Base-by-base conservation (phyloP, 768 basidiomycete genomes). In the Crucibulum laeve region DNA sequence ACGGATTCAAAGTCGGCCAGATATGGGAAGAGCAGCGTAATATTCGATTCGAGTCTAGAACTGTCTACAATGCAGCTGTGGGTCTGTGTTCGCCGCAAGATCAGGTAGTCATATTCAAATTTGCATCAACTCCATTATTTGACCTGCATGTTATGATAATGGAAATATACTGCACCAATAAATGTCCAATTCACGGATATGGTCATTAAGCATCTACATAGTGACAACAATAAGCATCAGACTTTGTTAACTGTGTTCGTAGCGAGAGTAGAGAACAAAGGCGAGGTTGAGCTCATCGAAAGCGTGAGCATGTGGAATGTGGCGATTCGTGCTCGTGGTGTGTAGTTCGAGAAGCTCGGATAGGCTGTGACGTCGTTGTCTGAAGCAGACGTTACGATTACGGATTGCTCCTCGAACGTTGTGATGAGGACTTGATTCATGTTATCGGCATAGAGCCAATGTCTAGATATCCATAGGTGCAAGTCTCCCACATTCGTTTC, bases 1-100 rank as follows among this genome's bases (percentile, higher is more conserved):
- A 48, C 18, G 38, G 43, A 4, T 48, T 48, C 28, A 48, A 48
- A 28, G 47, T 48, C 15, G 43, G 47, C 11, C 47, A 48, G 25
- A 37, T 40, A 1, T 40, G 7, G 30, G 23, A 48, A 17, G 43
- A 48, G 25, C 47, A 48, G 25, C 13, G 24, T 19, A 13, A 30
- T 4, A 21, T 33, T 15, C 21, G n/a, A 17, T 42, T 47, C 26
- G 19, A 32, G 17, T 13, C 15, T 25, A n/a, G 45, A 14, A 48
- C 47, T 2, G 42, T 48, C 1, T 48, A 48, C 18, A 7, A 33
- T 10, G 47, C 47, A 4, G 47, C 47, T 5, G 37, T 48, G 5
- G 37, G 47, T 13, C 25, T 47, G 42, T 3, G 22, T 49, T 2
- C 47, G 45, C 35, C 44, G 45, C 21, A 49, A 49, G 37, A 43